These are phyloP conservation scores for Mycena metata DNA, from an alignment of 768 basidiomycete genomes.

Conservation along the genomic window DNA sequence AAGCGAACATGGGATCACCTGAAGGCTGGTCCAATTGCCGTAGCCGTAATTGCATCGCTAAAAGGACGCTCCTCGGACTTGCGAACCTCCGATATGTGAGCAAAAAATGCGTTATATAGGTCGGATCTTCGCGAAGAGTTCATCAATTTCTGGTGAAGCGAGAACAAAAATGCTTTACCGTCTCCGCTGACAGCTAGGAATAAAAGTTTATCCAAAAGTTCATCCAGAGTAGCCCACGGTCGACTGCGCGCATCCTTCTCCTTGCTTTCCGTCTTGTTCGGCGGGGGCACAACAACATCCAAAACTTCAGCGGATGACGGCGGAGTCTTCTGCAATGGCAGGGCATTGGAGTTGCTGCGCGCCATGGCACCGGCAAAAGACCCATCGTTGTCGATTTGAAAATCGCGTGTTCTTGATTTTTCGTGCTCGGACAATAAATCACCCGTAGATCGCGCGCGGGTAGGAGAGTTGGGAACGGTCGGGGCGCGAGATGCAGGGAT, in stretches of 20 bases:
- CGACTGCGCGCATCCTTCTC: slow-evolving; percentile 70
- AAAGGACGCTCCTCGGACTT: slow-evolving; percentile 81
- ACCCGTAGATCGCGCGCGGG: slow-evolving; percentile 68
- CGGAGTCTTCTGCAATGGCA: slow-evolving; percentile 31
- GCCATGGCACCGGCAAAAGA: slow-evolving; percentile 19
- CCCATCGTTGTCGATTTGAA: slow-evolving; percentile 39
- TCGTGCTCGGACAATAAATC: slow-evolving; percentile 62
- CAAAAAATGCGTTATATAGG: slow-evolving; percentile 84
- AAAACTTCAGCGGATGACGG: slow-evolving; percentile 21
- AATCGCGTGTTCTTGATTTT: slow-evolving; percentile 45
- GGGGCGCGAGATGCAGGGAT: slow-evolving; percentile 54
- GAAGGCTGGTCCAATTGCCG: slow-evolving; percentile 78
- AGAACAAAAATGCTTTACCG: slow-evolving; percentile 59
- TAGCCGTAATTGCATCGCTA: slow-evolving; percentile 91
- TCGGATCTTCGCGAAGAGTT: slow-evolving; percentile 66
- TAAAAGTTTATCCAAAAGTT: slow-evolving; percentile 84
- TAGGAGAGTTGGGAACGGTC: slow-evolving; percentile 60
- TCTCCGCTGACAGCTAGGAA: slow-evolving; percentile 89
- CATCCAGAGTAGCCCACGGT: slow-evolving; percentile 83
- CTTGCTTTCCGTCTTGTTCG: slow-evolving; percentile 50
- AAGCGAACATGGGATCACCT: slow-evolving; percentile 88
- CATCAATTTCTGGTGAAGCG: slow-evolving; percentile 3
- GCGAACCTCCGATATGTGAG: slow-evolving; percentile 89
- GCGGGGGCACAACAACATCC: slow-evolving; percentile 41
- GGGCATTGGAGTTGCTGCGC: slow-evolving; percentile 33